A percentile compares a stretch with the other conserved stretches of the same genome.
Conservation (phyloP, 1,284 basidiomycete species). For the Chalciporus sp. region DNA sequence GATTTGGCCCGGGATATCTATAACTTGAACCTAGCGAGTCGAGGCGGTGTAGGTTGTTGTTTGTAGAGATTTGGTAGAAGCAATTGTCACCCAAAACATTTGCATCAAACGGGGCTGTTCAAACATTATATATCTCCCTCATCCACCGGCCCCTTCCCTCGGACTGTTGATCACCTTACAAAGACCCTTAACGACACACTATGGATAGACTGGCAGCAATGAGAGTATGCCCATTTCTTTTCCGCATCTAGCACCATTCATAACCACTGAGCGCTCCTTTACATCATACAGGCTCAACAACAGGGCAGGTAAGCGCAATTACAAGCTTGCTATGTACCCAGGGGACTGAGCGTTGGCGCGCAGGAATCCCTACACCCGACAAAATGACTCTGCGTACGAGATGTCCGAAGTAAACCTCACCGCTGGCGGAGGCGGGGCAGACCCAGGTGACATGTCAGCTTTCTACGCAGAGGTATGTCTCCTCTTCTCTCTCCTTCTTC, state of each 20-base stretch:
- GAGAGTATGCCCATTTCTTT: constrained; percentile 52
- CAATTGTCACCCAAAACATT: neutral
- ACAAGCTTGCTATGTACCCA: constrained; percentile 27
- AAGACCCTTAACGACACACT: constrained; percentile 25
- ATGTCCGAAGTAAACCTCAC: constrained; percentile 64
- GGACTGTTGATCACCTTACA: neutral
- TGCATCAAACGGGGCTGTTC: neutral
- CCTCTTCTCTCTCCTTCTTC: neutral
- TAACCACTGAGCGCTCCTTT: constrained; percentile 12
- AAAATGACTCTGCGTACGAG: constrained; percentile 67
- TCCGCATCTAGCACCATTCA: neutral
- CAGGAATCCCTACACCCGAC: constrained; percentile 64
- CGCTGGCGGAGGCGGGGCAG: constrained; percentile 33
- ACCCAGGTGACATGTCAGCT: constrained; percentile 60
- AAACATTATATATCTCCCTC: too few species aligned
- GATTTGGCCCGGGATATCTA: neutral
- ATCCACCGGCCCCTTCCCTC: neutral
- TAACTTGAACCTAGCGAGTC: neutral
- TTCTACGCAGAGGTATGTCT: constrained; percentile 74
- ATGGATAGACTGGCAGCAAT: constrained; percentile 85
- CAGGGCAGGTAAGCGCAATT: constrained; percentile 53
- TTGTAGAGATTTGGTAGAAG: neutral
- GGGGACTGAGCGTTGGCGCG: neutral
- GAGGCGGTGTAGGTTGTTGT: neutral
- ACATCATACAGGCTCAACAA: constrained; percentile 61